Conservation (phyloP, 1,284 basidiomycete species). For the Coriolopsis trogii region DNA sequence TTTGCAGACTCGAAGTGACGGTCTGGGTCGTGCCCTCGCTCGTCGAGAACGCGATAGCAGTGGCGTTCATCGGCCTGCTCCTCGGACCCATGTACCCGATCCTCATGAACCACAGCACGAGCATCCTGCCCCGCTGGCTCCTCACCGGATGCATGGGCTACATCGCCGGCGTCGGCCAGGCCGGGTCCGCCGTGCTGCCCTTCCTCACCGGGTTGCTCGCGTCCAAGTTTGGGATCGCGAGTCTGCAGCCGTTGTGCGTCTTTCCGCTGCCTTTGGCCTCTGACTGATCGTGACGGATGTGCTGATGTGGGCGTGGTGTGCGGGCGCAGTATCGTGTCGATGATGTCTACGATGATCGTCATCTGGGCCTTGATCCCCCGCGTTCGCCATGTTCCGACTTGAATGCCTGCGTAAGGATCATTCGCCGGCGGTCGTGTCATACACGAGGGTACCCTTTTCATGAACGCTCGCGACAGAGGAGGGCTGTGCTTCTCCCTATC, state of each 20-base stretch:
- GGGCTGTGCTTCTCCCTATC: no score
- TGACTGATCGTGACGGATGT: background rate
- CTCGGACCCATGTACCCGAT: slow-evolving; percentile 65
- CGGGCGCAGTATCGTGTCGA: slow-evolving; percentile 21
- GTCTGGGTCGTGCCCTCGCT: slow-evolving; percentile 68
- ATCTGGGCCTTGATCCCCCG: slow-evolving; percentile 33
- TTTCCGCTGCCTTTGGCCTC: background rate
- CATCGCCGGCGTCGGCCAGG: slow-evolving; percentile 66
- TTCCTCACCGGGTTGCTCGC: slow-evolving; percentile 64
- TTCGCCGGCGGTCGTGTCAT: background rate
- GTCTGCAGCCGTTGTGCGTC: slow-evolving; percentile 61
- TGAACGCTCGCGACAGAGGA: no score
- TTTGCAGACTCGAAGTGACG: slow-evolving; percentile 53
- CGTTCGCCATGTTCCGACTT: slow-evolving; percentile 25
- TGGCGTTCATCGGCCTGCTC: slow-evolving; percentile 53
- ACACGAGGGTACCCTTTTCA: background rate
- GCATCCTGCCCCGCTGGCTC: slow-evolving; percentile 62
- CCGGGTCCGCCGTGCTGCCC: slow-evolving; percentile 66
- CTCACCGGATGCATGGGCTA: slow-evolving; percentile 68
- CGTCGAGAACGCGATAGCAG: slow-evolving; percentile 60
- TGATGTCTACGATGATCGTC: slow-evolving; percentile 33
- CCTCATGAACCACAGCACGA: slow-evolving; percentile 59
- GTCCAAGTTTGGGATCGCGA: slow-evolving; percentile 54
- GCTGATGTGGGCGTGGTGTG: background rate
- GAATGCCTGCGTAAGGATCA: background rate